Conservation (phyloP, 2,329 filamentous ascomycete genomes). For the Aspergillus costaricaensis region DNA sequence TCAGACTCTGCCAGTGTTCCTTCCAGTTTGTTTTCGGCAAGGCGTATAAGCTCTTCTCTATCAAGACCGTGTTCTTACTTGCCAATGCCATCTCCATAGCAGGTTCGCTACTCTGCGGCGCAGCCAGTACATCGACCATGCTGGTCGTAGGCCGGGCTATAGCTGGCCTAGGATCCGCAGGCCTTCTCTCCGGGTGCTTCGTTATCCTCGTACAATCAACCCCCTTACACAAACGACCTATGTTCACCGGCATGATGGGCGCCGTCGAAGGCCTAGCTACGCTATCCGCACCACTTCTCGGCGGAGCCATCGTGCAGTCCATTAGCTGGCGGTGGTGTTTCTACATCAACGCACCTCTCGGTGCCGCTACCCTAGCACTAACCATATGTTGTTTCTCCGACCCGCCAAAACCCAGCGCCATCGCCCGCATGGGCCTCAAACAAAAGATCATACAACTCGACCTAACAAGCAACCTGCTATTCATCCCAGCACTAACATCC, state of each 20-base stretch:
- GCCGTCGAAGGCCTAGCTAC: slow-evolving; percentile 29
- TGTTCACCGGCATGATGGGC: slow-evolving; percentile 27
- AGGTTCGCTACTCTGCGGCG: slow-evolving; percentile 24
- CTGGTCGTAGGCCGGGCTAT: slow-evolving; percentile 35
- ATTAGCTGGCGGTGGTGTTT: slow-evolving; percentile 42
- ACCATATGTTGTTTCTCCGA: slow-evolving; percentile 25
- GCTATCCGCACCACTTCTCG: slow-evolving; percentile 34
- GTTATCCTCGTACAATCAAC: slow-evolving; percentile 18
- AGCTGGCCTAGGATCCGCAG: slow-evolving; percentile 28
- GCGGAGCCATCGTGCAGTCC: slow-evolving; percentile 37
- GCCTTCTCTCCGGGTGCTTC: slow-evolving; percentile 23
- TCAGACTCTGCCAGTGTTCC: slow-evolving; percentile 23
- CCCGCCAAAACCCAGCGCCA: slow-evolving; percentile 15
- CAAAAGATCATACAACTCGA: slow-evolving; percentile 36
- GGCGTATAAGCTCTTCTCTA: slow-evolving; percentile 36
- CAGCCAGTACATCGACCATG: slow-evolving; percentile 19
- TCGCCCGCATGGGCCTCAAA: slow-evolving; percentile 16
- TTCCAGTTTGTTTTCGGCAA: slow-evolving; percentile 29
- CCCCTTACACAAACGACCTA: slow-evolving; percentile 31
- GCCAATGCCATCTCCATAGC: slow-evolving; percentile 23
- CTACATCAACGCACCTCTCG: slow-evolving; percentile 39
- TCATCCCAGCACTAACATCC: slow-evolving; percentile 34
- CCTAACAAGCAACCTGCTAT: slow-evolving; percentile 33
- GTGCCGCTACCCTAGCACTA: slow-evolving; percentile 22
- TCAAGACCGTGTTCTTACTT: slow-evolving; percentile 29